phyloP scores from a whole-genome alignment of 257 asterid species.

The Nicotiana tomentosiformis region DNA sequence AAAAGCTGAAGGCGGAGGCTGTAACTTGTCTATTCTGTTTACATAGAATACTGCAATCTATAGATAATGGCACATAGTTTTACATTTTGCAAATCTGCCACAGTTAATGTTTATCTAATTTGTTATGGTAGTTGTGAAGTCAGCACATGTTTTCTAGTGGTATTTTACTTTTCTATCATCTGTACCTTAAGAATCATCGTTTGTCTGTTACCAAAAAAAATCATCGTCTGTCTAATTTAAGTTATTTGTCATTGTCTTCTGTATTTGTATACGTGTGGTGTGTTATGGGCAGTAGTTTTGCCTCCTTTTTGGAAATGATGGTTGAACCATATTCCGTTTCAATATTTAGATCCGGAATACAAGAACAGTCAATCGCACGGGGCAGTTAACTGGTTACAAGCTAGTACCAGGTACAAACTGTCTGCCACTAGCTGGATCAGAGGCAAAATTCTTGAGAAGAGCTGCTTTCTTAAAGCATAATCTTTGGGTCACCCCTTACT shows the following conservation, averaged over 20 bases:
- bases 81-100: neutral
- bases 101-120: neutral
- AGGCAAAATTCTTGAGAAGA: conserved; percentile 89
- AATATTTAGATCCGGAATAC: conserved; percentile 67
- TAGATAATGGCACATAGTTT: neutral
- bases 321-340: neutral
- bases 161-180: neutral
- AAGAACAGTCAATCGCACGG: conserved; percentile 82
- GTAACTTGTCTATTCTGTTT: neutral
- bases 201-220: neutral
- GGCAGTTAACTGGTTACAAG: conserved; percentile 86
- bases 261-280: conserved; percentile 54
- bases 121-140: neutral
- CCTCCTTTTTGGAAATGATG: neutral
- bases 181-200: neutral
- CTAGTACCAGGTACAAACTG: conserved; percentile 91
- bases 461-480: conserved; percentile 94
- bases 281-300: conserved; percentile 65
- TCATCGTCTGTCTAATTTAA: neutral
- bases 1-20: neutral
- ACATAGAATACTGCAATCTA: neutral
- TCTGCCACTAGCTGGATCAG: conserved; percentile 84
- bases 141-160: neutral
- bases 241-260: neutral
- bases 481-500: conserved; percentile 45